Base-by-base conservation (phyloP, 2,329 filamentous ascomycete genomes). In the Tolypocladium sp. region DNA sequence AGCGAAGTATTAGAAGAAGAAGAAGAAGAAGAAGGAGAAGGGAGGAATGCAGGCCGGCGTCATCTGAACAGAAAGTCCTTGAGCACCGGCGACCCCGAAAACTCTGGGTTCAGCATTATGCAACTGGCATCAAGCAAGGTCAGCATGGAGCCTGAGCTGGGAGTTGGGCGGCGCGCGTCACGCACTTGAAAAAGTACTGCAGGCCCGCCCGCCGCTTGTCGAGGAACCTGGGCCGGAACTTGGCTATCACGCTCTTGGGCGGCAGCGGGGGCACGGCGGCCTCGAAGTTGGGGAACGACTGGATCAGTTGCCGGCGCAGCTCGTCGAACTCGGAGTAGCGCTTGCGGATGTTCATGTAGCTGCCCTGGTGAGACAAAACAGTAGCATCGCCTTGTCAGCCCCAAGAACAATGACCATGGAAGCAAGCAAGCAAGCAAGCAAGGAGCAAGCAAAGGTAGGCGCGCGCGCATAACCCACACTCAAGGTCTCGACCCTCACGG, bases 281-380 rank as follows among this genome's bases (percentile, higher is more conserved):
- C 68, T 85, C 86, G 27, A 92, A 92, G 65, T 88, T 83, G 5
- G 94, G 93, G 66, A 97, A 97, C 1, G 91, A 90, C 66, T 82
- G 79, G 51, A 91, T 77, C 25, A 99, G 82, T 64, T 86, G 85
- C 56, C 81, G 76, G 58, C 92, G 84, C 61, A 99, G 82, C 59
- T 90, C 85, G 71, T 95, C 91, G 69, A 97, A 97, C 71, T 97
- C 93, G 0, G 92, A 97, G 74, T 97, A 97, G 71, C 92, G 82
- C 70, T 87, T 88, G 60, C 84, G 77, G 63, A 87, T 83, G 62
- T 81, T 79, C 75, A 88, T 85, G 55, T 76, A 79, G 60, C 81
- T 80, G 49, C 84, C 83, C 83, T 86, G 51, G 9, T 20, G 10
- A 54, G 57, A 12, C 13, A 17, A 41, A 41, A 12, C 30, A n/a